Evolutionary conservation across 192 early-diverging fungal genomes (phyloP).

Genomic region (Backusella australiensis): DNA sequence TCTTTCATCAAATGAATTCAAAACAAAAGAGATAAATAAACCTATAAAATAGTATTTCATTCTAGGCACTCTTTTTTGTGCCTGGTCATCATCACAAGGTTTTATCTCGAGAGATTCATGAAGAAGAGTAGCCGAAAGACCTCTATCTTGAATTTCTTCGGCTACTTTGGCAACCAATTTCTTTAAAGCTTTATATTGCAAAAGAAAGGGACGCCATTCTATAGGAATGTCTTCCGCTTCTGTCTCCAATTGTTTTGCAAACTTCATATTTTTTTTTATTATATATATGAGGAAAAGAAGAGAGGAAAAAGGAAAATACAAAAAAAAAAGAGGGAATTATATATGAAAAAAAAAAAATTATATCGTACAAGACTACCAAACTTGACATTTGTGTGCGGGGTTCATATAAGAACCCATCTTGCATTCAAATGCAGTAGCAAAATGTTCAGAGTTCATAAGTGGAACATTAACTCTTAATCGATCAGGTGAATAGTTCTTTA

Average conservation of each 20-base stretch:
- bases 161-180: constrained; percentile 71
- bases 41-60: constrained; percentile 34
- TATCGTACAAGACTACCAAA: constrained; percentile 22
- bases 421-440: constrained; percentile 67
- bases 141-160: constrained; percentile 58
- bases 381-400: constrained; percentile 52
- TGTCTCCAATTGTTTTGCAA: constrained; percentile 66
- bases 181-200: constrained; percentile 75
- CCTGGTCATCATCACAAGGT: not conserved
- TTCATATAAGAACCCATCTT: constrained; percentile 58
- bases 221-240: constrained; percentile 66
- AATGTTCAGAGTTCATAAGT: constrained; percentile 57
- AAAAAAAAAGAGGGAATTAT: not conserved
- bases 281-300: not conserved
- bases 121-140: constrained; percentile 34
- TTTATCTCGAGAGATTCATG: constrained; percentile 21
- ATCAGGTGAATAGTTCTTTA: constrained; percentile 58
- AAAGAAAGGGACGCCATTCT: constrained; percentile 71
- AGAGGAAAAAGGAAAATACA: not conserved
- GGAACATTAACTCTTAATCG: constrained; percentile 66
- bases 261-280: constrained; percentile 58
- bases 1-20: not conserved
- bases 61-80: constrained; percentile 6
- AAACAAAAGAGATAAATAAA: not conserved
- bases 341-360: not conserved